phyloP scores from a whole-genome alignment of 2,329 filamentous ascomycete genomes.

The Intubia oerlemansii region DNA sequence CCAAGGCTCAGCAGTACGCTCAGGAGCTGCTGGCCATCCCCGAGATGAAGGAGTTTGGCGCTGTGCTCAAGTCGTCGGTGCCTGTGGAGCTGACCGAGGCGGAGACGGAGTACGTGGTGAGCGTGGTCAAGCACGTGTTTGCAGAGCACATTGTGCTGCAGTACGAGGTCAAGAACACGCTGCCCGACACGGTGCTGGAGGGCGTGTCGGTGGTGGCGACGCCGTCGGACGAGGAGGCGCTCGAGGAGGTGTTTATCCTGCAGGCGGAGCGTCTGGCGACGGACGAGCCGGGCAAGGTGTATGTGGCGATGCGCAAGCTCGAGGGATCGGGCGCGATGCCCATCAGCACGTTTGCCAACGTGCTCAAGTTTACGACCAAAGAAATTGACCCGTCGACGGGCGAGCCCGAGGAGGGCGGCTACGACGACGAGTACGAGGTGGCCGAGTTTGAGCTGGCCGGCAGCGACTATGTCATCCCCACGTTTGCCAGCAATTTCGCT shows the following conservation, averaged over 20 bases:
- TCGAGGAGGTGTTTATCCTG: constrained; percentile 86
- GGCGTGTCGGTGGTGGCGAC: constrained; percentile 69
- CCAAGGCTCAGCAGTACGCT: constrained; percentile 70
- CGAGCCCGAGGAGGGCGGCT: constrained; percentile 78
- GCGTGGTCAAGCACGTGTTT: constrained; percentile 90
- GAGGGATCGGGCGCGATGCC: constrained; percentile 59
- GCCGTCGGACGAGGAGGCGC: constrained; percentile 60
- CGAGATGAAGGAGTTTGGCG: constrained; percentile 76
- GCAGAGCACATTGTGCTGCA: constrained; percentile 91
- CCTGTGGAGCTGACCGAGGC: constrained; percentile 83
- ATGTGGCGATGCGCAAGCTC: constrained; percentile 80
- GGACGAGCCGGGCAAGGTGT: constrained; percentile 80
- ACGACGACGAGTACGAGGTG: constrained; percentile 95
- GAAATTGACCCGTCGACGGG: constrained; percentile 91
- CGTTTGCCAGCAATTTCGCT: constrained; percentile 86
- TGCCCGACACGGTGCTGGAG: constrained; percentile 75
- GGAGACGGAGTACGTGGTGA: constrained; percentile 93
- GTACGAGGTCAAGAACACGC: constrained; percentile 94
- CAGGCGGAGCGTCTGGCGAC: constrained; percentile 64
- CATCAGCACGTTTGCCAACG: constrained; percentile 66
- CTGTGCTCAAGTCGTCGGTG: constrained; percentile 75
- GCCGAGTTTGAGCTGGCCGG: constrained; percentile 80
- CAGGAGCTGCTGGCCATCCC: constrained; percentile 75
- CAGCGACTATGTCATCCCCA: constrained; percentile 82
- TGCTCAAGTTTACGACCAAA: constrained; percentile 92